Evolutionary conservation across 1,284 basidiomycete genomes (phyloP), one percentile per base, ranked within the genome.

Genomic region (Malassezia psittaci): DNA sequence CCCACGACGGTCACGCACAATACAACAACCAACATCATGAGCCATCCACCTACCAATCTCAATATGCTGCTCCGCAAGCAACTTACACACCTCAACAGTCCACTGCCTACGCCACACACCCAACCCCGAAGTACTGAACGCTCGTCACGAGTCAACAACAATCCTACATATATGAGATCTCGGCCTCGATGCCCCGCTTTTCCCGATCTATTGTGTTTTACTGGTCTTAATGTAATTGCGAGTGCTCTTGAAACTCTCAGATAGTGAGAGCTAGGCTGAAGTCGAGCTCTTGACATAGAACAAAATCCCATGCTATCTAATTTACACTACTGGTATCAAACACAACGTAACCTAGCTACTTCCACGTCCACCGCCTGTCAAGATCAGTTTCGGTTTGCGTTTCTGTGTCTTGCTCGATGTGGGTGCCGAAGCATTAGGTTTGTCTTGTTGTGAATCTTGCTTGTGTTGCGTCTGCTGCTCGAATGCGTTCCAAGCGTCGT

Each of bases 401-500:
- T 67, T 62, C 37, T 49, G 52, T n/a, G 63, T 60, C 34, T 48
- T 49, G 24, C 24, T 29, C n/a, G n/a, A n/a, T n/a, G n/a, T n/a
- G n/a, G n/a, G n/a, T n/a, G n/a, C n/a, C n/a, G n/a, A n/a, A 13
- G 39, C 38, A 11, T 12, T 11, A 11, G 24, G 39, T 12, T 21
- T 48, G 24, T 36, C 44, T 49, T 49, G 43, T 40, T 38, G 16
- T 38, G 52, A 9, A 19, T 41, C 39, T 58, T 63, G 63, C 38
- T 16, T 41, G 39, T 41, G 39, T 21, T 50, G 41, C 41, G 42
- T 40, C 50, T 18, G 47, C 57, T 18, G 48, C 57, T 74, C 71
- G 15, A 72, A 57, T 57, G 72, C 67, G 18, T 64, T 61, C 69
- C 69, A 74, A 15, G 69, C 69, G 32, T 72, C 71, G 15, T 71